Conservation (phyloP, 2,329 filamentous ascomycete species). For the Fusarium miscanthi region DNA sequence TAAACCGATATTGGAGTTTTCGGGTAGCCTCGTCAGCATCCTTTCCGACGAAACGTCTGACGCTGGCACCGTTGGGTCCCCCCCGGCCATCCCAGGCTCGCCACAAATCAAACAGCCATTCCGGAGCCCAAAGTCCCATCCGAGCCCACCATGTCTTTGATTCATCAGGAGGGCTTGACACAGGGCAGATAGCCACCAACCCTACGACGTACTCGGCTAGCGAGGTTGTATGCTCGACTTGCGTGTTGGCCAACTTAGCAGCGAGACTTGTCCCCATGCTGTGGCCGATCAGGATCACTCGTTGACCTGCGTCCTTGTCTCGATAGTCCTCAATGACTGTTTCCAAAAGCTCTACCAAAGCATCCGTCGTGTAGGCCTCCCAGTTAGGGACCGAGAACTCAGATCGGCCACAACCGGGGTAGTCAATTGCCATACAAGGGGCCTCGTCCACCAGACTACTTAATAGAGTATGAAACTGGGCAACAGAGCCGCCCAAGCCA, state of each 20-base stretch:
- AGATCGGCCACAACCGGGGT: constrained; percentile 90
- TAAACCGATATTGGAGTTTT: constrained; percentile 77
- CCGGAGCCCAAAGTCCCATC: constrained; percentile 75
- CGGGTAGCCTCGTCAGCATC: constrained; percentile 74
- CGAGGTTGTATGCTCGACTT: constrained; percentile 57
- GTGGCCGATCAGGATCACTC: constrained; percentile 84
- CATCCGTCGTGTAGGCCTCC: constrained; percentile 82
- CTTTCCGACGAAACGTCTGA: constrained; percentile 78
- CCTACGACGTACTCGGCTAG: constrained; percentile 76
- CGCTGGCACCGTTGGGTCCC: constrained; percentile 80
- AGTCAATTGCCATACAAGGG: constrained; percentile 84
- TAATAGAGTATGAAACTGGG: constrained; percentile 86
- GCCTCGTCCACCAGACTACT: constrained; percentile 84
- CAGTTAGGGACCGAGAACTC: constrained; percentile 76
- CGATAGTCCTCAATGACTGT: constrained; percentile 79
- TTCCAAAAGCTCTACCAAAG: constrained; percentile 79
- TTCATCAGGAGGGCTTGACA: constrained; percentile 70
- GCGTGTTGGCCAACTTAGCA: constrained; percentile 70
- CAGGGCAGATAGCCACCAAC: constrained; percentile 84
- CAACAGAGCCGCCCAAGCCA: constrained; percentile 89
- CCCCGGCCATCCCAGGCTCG: constrained; percentile 82
- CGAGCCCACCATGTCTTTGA: constrained; percentile 57
- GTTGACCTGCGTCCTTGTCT: constrained; percentile 72
- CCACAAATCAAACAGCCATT: constrained; percentile 79
- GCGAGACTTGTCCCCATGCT: constrained; percentile 89